Percentiles rank a stretch among this genome's conserved stretches.
Evolutionary conservation across 2,329 filamentous ascomycete species (phyloP).

Genomic region (Hypoxylon sp.): DNA sequence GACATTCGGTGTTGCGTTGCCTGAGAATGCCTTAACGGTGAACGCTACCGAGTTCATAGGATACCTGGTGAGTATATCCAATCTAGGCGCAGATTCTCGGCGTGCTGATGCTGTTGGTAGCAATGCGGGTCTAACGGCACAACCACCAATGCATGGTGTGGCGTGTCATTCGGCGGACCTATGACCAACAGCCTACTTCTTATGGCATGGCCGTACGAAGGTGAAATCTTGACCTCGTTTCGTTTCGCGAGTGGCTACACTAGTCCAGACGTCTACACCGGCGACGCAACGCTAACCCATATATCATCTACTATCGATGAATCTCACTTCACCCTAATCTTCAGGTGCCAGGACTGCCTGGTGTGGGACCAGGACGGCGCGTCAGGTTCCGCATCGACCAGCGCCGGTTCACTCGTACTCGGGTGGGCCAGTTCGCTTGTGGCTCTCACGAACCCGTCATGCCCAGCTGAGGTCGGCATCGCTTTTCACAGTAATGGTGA

Average conservation of each 20-base stretch:
- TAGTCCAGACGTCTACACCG: constrained; percentile 68
- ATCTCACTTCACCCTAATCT: constrained; percentile 72
- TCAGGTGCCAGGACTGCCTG: constrained; percentile 71
- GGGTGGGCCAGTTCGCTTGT: constrained; percentile 67
- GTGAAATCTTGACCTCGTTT: constrained; percentile 67
- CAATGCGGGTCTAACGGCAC: constrained; percentile 59
- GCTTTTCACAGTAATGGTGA: constrained; percentile 68
- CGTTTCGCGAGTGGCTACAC: constrained; percentile 69
- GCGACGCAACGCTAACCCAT: constrained; percentile 70
- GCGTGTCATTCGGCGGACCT: constrained; percentile 65
- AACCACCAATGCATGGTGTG: constrained; percentile 67
- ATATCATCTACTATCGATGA: constrained; percentile 68
- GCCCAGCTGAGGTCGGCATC: constrained; percentile 59
- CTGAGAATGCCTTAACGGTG: constrained; percentile 58
- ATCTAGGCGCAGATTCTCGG: background rate
- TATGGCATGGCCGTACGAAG: constrained; percentile 66
- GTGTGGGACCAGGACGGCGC: constrained; percentile 63
- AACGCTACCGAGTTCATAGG: constrained; percentile 70
- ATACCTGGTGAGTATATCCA: constrained; percentile 59
- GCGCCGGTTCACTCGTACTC: constrained; percentile 58
- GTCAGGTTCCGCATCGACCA: constrained; percentile 59
- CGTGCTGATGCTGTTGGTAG: constrained; percentile 48
- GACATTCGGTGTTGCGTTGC: constrained; percentile 67
- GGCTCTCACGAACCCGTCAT: constrained; percentile 56
- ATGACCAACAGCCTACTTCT: constrained; percentile 71